Evolutionary conservation across 1,284 basidiomycete species (phyloP), one percentile per base, ranked within the genome.

Genomic region (Athelia psychrophila): DNA sequence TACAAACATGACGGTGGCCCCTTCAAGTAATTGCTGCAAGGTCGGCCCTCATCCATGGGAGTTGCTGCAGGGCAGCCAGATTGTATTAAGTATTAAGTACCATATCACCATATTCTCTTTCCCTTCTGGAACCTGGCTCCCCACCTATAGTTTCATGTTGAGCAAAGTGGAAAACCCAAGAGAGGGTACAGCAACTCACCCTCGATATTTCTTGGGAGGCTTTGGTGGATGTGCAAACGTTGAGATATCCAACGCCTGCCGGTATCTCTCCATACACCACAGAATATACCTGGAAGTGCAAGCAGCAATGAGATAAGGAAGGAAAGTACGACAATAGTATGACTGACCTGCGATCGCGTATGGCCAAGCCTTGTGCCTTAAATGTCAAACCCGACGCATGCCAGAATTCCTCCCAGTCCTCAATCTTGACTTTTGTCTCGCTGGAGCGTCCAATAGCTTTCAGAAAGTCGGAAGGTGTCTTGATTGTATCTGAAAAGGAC

Each of bases 261-360:
- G 76, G 65, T 78, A 93, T 62, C 88, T 91, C 61, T 89, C 83
- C 80, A 91, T 83, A 57, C 85, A 84, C 90, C 90, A 92, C 16
- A 93, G 69, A 54, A 91, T 80, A 60, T 91, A 92, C 60, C 88
- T 91, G 56, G 25, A 40, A 51, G 54, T 32, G 27, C 44, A 33
- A 48, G 33, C 48, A 48, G 27, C 13, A 30, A 40, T 49, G 42
- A 49, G 48, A 47, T 4, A 50, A 50, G 38, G 45, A 33, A 49
- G 36, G 33, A 6, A 32, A 20, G 30, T 25, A 32, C 44, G 27
- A 13, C n/a, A 52, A 49, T 33, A 16, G 35, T 15, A 38, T 1
- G n/a, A 60, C 75, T 50, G 62, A 82, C 84, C 83, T 79, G 59
- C 90, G 76, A 60, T 91, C 88, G 59, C 76, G 75, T 35, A 87